phyloP scores from a whole-genome alignment of 2,329 filamentous ascomycete genomes.

The Colletotrichum plurivorum region DNA sequence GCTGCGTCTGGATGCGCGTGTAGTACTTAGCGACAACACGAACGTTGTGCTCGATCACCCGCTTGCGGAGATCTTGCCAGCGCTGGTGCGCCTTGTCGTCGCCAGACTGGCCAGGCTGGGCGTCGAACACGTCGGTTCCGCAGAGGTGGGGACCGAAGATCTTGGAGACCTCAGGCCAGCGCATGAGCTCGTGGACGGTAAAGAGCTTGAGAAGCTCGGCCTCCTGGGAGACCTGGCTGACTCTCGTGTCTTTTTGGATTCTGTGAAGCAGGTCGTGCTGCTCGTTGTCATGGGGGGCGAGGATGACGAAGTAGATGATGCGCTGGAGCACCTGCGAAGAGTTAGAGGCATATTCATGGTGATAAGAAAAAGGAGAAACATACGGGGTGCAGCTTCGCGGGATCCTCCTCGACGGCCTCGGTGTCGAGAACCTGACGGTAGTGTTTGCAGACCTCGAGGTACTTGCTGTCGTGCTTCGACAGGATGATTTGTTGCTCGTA shows the following conservation, averaged over 20 bases:
- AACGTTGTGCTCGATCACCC: slow-evolving; percentile 99
- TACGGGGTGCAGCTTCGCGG: slow-evolving; percentile 87
- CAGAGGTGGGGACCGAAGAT: slow-evolving; percentile 91
- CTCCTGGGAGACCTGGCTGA: slow-evolving; percentile 82
- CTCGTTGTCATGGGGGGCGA: slow-evolving; percentile 97
- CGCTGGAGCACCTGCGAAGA: slow-evolving; percentile 82
- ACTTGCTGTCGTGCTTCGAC: slow-evolving; percentile 97
- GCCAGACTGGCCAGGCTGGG: slow-evolving; percentile 71
- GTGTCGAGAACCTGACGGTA: slow-evolving; percentile 98
- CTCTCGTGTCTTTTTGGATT: slow-evolving; percentile 87
- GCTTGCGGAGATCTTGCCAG: slow-evolving; percentile 96
- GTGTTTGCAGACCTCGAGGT: slow-evolving; percentile 97
- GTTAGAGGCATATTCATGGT: not conserved
- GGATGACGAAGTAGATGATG: slow-evolving; percentile 97
- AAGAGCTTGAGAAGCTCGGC: slow-evolving; percentile 93
- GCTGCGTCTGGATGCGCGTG: slow-evolving; percentile 93
- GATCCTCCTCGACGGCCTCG: slow-evolving; percentile 92
- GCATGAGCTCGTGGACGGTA: slow-evolving; percentile 96
- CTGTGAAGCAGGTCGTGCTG: slow-evolving; percentile 97
- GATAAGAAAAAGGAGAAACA: slow-evolving; percentile 49
- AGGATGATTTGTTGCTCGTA: slow-evolving; percentile 98
- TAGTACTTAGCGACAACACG: slow-evolving; percentile 99
- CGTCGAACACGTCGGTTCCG: slow-evolving; percentile 90
- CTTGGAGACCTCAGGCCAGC: slow-evolving; percentile 94
- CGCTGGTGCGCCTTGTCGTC: slow-evolving; percentile 87